phyloP scores from a whole-genome alignment of 495 filamentous ascomycete species.

The Talaromyces thailandensis region DNA sequence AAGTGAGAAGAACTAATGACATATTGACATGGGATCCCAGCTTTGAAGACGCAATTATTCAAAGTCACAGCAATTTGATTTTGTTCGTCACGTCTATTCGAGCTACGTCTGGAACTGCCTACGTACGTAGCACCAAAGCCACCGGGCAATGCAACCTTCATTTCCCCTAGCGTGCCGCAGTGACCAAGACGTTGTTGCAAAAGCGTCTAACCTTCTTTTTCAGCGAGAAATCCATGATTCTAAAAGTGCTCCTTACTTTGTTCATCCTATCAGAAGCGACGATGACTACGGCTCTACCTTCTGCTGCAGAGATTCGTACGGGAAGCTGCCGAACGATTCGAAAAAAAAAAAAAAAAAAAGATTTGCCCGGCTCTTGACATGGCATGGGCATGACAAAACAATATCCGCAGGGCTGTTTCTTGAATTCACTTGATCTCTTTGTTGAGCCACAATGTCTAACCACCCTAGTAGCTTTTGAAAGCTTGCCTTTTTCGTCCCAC shows the following conservation, averaged over 20 bases:
- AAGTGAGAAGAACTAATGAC: not conserved
- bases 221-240: not conserved
- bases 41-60: not conserved
- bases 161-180: constrained; percentile 1
- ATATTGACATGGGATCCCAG: constrained; percentile 1
- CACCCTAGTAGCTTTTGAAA: not conserved
- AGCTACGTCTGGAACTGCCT: not conserved
- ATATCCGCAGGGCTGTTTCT: not conserved
- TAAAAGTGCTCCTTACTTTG: not conserved
- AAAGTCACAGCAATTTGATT: not conserved
- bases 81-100: not conserved
- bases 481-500: not conserved
- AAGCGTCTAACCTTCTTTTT: not conserved
- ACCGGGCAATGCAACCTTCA: not conserved
- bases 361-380: not conserved
- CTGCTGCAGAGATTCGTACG: not conserved
- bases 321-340: not conserved
- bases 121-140: not conserved
- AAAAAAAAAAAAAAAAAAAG: not conserved
- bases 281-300: not conserved
- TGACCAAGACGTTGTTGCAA: not conserved
- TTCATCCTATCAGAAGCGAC: not conserved
- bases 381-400: not conserved
- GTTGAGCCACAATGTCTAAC: not conserved
- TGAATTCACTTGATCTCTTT: not conserved